Percentiles rank a stretch among this genome's conserved stretches.
These are phyloP conservation scores for Pleurotus eryngii DNA, from an alignment of 768 basidiomycete species.

Conservation along the genomic window DNA sequence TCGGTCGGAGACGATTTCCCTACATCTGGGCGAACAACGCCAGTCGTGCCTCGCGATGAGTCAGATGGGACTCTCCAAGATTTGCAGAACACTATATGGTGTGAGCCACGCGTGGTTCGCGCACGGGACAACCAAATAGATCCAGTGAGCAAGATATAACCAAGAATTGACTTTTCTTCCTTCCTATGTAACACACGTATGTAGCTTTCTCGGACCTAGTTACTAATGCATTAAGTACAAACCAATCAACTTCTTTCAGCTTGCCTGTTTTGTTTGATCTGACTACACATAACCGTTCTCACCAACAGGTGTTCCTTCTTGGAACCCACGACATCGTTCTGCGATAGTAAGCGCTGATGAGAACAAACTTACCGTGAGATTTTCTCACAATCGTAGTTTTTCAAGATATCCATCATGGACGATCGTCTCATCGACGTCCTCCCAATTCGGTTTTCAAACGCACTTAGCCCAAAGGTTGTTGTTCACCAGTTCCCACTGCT, in stretches of 20 bases:
- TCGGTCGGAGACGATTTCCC: constrained; percentile 20
- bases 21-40: constrained; percentile 26
- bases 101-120: neutral
- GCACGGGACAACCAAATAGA: neutral
- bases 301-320: neutral
- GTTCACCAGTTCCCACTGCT: constrained; percentile 82
- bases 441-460: constrained; percentile 70
- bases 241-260: neutral
- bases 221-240: neutral
- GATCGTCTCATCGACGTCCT: constrained; percentile 67
- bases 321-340: too few relatives aligned
- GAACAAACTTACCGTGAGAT: neutral
- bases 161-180: neutral
- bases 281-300: neutral
- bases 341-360: neutral
- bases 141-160: neutral
- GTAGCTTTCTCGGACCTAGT: neutral
- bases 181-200: neutral
- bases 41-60: constrained; percentile 23
- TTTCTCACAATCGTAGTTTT: constrained; percentile 10
- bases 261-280: neutral
- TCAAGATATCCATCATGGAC: constrained; percentile 28
- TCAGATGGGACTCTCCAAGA: constrained; percentile 19
- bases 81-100: constrained; percentile 13
- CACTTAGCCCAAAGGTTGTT: constrained; percentile 60